Conservation (phyloP, 2,329 filamentous ascomycete species). For the Tolypocladium pustulatum region DNA sequence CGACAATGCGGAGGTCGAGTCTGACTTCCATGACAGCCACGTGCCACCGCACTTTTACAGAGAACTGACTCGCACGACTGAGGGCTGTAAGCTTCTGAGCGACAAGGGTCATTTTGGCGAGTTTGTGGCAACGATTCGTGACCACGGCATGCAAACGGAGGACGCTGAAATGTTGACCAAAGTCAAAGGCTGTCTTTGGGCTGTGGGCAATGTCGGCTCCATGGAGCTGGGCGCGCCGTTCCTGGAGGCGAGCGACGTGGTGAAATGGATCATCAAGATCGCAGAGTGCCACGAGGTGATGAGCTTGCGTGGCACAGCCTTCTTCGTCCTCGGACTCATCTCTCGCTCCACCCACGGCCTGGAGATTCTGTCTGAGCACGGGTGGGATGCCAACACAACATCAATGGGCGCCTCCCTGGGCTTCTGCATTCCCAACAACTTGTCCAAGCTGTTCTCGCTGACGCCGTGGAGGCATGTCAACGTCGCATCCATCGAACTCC, state of each 20-base stretch:
- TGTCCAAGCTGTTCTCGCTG: conserved; percentile 69
- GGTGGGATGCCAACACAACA: conserved; percentile 88
- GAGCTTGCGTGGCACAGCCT: conserved; percentile 88
- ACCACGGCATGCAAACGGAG: conserved; percentile 75
- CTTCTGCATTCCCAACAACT: conserved; percentile 72
- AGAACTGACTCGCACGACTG: conserved; percentile 82
- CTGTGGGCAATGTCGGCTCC: conserved; percentile 92
- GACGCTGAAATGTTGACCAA: conserved; percentile 81
- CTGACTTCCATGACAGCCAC: conserved; percentile 49
- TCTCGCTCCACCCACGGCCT: conserved; percentile 86
- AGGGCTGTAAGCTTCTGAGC: conserved; percentile 80
- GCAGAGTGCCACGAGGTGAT: conserved; percentile 82
- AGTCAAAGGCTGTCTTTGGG: conserved; percentile 95
- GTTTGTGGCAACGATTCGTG: conserved; percentile 79
- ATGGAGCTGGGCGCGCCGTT: conserved; percentile 97
- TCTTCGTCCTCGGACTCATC: conserved; percentile 89
- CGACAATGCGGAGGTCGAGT: conserved; percentile 45
- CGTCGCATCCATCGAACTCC: conserved; percentile 34
- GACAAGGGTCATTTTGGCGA: conserved; percentile 96
- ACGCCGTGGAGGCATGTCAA: conserved; percentile 46
- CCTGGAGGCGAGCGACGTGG: conserved; percentile 79
- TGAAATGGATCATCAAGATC: conserved; percentile 77
- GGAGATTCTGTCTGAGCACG: conserved; percentile 78
- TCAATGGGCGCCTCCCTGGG: conserved; percentile 74
- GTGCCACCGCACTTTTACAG: conserved; percentile 98